Percentiles rank a stretch among this genome's conserved stretches.
phyloP scores from a whole-genome alignment of 768 basidiomycete species.

The Termitomyces sp. region DNA sequence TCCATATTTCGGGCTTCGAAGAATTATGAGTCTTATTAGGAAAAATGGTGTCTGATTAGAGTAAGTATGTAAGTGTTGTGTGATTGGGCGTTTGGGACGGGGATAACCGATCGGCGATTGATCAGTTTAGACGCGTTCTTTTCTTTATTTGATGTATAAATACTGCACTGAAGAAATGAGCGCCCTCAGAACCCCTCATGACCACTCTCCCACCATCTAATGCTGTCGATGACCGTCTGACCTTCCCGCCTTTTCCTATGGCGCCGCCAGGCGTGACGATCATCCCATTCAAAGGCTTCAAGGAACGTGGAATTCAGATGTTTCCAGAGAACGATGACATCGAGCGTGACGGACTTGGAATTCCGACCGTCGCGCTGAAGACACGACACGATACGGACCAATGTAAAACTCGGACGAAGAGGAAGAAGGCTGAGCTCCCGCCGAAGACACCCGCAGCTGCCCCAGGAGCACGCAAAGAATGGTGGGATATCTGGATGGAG shows the following conservation, averaged over 20 bases:
- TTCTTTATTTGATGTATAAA: neutral
- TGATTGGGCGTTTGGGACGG: conserved; percentile 6
- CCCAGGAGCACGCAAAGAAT: conserved; percentile 33
- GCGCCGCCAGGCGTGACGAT: conserved; percentile 39
- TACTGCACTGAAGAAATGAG: conserved; percentile 6
- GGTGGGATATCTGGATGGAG: conserved; percentile 77
- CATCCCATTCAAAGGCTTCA: conserved; percentile 43
- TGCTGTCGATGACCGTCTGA: conserved; percentile 21
- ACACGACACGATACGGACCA: conserved; percentile 53
- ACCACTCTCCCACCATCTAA: neutral
- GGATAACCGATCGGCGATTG: conserved; percentile 21
- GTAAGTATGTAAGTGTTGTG: too few species aligned
- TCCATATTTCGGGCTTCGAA: too few species aligned
- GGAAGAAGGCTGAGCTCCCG: conserved; percentile 40
- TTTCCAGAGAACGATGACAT: conserved; percentile 42
- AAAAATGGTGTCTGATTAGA: too few species aligned
- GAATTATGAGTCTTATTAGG: too few species aligned
- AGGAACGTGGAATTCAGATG: conserved; percentile 41
- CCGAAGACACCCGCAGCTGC: neutral
- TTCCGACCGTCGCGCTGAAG: conserved; percentile 59
- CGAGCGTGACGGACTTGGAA: conserved; percentile 66
- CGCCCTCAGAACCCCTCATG: conserved; percentile 4
- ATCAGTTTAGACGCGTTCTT: conserved; percentile 12
- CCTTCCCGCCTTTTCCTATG: conserved; percentile 51
- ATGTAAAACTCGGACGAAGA: conserved; percentile 55